Conservation (phyloP, 768 basidiomycete species). For the Amanita exitialis region DNA sequence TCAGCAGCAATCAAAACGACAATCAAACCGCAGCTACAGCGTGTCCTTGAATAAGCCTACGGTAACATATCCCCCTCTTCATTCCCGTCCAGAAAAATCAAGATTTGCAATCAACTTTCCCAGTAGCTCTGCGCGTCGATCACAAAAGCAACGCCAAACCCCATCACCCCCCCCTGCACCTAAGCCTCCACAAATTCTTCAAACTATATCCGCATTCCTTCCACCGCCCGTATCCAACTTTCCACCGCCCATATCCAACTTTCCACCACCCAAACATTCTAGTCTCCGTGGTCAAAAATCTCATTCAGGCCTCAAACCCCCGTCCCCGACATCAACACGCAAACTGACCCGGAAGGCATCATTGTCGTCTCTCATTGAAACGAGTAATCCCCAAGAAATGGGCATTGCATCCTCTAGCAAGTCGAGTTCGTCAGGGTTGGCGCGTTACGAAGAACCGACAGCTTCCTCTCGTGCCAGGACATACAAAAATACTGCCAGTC, state of each 20-base stretch:
- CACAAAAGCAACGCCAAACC: slow-evolving; percentile 57
- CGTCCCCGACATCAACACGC: slow-evolving; percentile 57
- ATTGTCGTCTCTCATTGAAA: slow-evolving; percentile 63
- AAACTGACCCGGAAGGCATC: slow-evolving; percentile 71
- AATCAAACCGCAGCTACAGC: slow-evolving; percentile 47
- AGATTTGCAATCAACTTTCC: slow-evolving; percentile 69
- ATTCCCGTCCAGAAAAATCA: slow-evolving; percentile 50
- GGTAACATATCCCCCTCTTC: slow-evolving; percentile 52
- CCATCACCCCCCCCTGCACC: slow-evolving; percentile 60
- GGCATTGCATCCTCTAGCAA: slow-evolving; percentile 35
- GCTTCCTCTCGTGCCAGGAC: slow-evolving; percentile 74
- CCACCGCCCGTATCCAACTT: slow-evolving; percentile 37
- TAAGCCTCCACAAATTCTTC: slow-evolving; percentile 50
- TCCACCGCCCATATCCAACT: slow-evolving; percentile 36
- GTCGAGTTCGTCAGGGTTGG: slow-evolving; percentile 29
- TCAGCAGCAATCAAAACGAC: slow-evolving; percentile 32
- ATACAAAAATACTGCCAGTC: slow-evolving; percentile 55
- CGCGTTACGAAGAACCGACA: slow-evolving; percentile 69
- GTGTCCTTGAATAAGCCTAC: slow-evolving; percentile 42
- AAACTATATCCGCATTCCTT: slow-evolving; percentile 41
- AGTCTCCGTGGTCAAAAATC: slow-evolving; percentile 81
- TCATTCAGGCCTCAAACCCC: slow-evolving; percentile 70
- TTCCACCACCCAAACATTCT: slow-evolving; percentile 59
- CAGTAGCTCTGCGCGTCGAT: slow-evolving; percentile 56
- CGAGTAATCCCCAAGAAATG: slow-evolving; percentile 42